These are phyloP conservation scores for Hypoxylon sp. DNA, from an alignment of 2,329 filamentous ascomycete species.

Conservation along the genomic window DNA sequence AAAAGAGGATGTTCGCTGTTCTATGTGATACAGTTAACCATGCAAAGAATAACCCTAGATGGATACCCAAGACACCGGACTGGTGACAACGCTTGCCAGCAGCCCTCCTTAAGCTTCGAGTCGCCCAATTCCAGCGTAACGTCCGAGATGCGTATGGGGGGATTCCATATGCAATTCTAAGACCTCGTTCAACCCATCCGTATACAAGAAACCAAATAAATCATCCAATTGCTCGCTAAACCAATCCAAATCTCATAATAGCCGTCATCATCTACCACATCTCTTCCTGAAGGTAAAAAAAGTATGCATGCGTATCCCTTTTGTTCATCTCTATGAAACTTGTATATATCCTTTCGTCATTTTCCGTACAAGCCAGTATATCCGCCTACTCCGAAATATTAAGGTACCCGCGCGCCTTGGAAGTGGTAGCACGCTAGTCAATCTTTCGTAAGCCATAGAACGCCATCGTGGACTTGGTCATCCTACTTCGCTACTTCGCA, in stretches of 20 bases:
- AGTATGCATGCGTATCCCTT: slow-evolving; percentile 16
- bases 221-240: slow-evolving; percentile 12
- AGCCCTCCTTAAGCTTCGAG: slow-evolving; percentile 9
- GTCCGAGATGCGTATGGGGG: slow-evolving; percentile 17
- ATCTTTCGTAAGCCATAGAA: slow-evolving; percentile 11
- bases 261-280: slow-evolving; percentile 1
- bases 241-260: slow-evolving; percentile 3
- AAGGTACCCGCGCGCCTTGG: slow-evolving; percentile 4
- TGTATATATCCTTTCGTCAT: slow-evolving; percentile 21
- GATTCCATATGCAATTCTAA: slow-evolving; percentile 28
- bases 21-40: slow-evolving; percentile 20
- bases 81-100: slow-evolving; percentile 8
- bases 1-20: slow-evolving; percentile 6
- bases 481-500: too few relatives aligned
- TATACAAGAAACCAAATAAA: slow-evolving; percentile 21
- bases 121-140: slow-evolving; percentile 21
- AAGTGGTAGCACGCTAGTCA: slow-evolving; percentile 1
- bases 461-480: slow-evolving; percentile 11
- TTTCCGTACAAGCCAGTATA: slow-evolving; percentile 25
- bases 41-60: slow-evolving; percentile 4
- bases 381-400: slow-evolving; percentile 13
- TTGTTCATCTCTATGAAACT: slow-evolving; percentile 21
- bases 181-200: slow-evolving; percentile 21
- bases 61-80: background rate
- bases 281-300: too few relatives aligned